phyloP scores from a whole-genome alignment of 2,329 filamentous ascomycete genomes.

The Simplicillium aogashimaense region DNA sequence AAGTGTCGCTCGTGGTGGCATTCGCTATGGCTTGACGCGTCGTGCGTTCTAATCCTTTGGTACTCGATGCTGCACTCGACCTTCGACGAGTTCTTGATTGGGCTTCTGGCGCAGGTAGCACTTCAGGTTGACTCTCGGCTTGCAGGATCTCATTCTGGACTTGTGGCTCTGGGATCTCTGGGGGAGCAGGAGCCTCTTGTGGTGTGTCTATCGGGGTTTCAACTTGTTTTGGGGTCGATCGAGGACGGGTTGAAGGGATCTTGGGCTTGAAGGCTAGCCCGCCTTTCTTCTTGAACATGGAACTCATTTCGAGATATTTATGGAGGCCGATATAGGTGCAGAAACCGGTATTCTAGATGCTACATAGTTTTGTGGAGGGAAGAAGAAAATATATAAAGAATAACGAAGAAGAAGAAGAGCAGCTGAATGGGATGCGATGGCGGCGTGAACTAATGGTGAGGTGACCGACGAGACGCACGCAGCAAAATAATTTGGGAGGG shows the following conservation, averaged over 20 bases:
- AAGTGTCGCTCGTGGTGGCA: not conserved
- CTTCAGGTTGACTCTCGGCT: not conserved
- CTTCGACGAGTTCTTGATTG: not conserved
- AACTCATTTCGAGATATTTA: constrained; percentile 40
- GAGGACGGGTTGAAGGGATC: constrained; percentile 45
- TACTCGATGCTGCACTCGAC: constrained; percentile 4
- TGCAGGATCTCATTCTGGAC: not conserved
- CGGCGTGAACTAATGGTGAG: no score
- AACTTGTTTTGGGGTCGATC: constrained; percentile 20
- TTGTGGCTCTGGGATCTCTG: not conserved
- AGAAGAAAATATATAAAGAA: no score
- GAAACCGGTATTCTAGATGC: no score
- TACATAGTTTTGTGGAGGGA: no score
- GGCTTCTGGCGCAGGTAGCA: no score
- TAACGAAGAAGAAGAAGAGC: no score
- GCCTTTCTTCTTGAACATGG: constrained; percentile 58
- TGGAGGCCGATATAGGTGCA: not conserved
- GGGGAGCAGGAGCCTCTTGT: not conserved
- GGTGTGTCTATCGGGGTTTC: constrained; percentile 6
- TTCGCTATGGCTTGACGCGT: not conserved
- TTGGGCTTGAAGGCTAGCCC: constrained; percentile 61
- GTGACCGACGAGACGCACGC: not conserved
- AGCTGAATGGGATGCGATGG: no score
- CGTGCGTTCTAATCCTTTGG: not conserved
- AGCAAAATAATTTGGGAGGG: constrained; percentile 18